These are phyloP conservation scores for Calonectria honghensis DNA, from an alignment of 2,329 filamentous ascomycete species.

Conservation along the genomic window DNA sequence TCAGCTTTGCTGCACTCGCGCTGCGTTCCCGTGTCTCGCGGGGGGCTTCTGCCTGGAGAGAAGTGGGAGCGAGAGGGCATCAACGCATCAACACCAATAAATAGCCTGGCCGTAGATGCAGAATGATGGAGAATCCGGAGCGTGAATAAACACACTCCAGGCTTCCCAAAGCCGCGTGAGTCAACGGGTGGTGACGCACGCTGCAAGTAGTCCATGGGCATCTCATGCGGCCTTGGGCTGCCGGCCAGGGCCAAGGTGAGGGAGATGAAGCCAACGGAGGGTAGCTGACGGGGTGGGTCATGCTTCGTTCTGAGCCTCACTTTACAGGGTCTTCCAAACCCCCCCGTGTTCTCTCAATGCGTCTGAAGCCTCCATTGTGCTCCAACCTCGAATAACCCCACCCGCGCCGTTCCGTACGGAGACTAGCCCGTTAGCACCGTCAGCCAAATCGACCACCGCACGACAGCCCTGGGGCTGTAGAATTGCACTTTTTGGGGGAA, in stretches of 20 bases:
- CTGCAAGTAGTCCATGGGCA: constrained; percentile 17
- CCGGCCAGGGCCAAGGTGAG: constrained; percentile 16
- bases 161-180: constrained; percentile 2
- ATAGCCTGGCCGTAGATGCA: constrained; percentile 13
- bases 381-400: background rate
- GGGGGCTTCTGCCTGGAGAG: constrained; percentile 38
- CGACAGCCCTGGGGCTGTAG: no score
- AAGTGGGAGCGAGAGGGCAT: constrained; percentile 27
- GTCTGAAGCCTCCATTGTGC: background rate
- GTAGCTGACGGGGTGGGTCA: constrained; percentile 25
- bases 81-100: constrained; percentile 24
- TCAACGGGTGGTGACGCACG: constrained; percentile 29
- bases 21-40: background rate
- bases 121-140: constrained; percentile 25
- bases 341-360: background rate
- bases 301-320: constrained; percentile 13
- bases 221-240: constrained; percentile 11
- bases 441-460: constrained; percentile 7
- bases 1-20: background rate
- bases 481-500: background rate
- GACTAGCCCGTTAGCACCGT: background rate
- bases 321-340: constrained; percentile 6
- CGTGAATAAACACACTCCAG: constrained; percentile 28
- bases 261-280: constrained; percentile 18
- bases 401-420: constrained; percentile 20